Percentiles rank a stretch among this genome's conserved stretches.
Evolutionary conservation across 495 filamentous ascomycete genomes (phyloP).

Genomic region (Acidiella bohemica): DNA sequence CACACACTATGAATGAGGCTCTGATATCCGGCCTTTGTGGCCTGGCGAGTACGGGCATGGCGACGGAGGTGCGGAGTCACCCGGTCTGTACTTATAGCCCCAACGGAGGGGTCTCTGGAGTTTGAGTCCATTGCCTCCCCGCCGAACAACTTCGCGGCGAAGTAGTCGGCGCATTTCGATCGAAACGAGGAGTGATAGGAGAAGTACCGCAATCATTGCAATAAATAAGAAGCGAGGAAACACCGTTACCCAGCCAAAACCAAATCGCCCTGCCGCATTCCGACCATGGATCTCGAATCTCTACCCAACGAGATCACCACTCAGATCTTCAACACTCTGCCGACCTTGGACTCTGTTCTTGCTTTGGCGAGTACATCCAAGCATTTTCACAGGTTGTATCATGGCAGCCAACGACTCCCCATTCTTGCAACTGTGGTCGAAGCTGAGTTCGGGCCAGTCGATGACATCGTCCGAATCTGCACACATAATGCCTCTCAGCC

Average conservation of each 20-base stretch:
- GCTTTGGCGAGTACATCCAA: constrained; percentile 42
- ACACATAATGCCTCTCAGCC: constrained; percentile 45
- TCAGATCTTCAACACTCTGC: constrained; percentile 45
- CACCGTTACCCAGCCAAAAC: neutral
- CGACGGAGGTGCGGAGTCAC: too few species aligned
- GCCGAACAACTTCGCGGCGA: constrained; percentile 12
- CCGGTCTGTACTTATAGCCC: constrained; percentile 44
- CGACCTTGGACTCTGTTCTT: constrained; percentile 39
- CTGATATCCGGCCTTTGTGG: constrained; percentile 1
- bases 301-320: constrained; percentile 50
- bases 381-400: constrained; percentile 41
- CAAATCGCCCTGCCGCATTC: neutral
- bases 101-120: constrained; percentile 54
- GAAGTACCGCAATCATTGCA: neutral
- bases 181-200: too few species aligned
- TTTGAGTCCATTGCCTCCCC: constrained; percentile 35
- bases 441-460: constrained; percentile 46
- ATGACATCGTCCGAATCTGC: constrained; percentile 47
- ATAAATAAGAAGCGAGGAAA: constrained; percentile 1
- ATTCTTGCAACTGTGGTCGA: constrained; percentile 42
- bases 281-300: constrained; percentile 35
- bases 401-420: constrained; percentile 38
- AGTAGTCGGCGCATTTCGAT: neutral
- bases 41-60: constrained; percentile 19
- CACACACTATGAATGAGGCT: neutral